A percentile compares a stretch with the other conserved stretches of the same genome.
phyloP scores from a whole-genome alignment of 2,329 filamentous ascomycete genomes.

The Colletotrichum acutatum region DNA sequence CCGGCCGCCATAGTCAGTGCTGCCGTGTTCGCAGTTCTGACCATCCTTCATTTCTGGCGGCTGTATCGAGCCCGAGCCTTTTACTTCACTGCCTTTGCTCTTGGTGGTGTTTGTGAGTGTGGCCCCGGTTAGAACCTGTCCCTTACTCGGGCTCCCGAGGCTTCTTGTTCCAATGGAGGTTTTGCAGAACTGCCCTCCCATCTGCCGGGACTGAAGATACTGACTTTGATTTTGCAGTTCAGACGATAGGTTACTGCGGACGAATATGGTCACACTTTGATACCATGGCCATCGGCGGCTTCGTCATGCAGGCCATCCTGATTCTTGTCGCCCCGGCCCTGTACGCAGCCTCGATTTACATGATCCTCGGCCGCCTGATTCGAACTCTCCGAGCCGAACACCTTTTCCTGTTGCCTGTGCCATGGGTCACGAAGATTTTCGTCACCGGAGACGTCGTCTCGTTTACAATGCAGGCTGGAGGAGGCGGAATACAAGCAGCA shows the following conservation, averaged over 20 bases:
- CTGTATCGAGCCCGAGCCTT: constrained; percentile 2
- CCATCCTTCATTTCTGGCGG: neutral
- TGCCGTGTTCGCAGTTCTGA: constrained; percentile 2
- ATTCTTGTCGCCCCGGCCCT: constrained; percentile 34
- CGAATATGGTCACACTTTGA: constrained; percentile 36
- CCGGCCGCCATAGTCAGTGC: neutral
- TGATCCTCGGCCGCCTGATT: constrained; percentile 44
- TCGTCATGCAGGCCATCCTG: constrained; percentile 37
- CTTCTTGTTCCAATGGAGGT: neutral
- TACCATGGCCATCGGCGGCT: constrained; percentile 25
- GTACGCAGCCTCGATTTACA: constrained; percentile 29
- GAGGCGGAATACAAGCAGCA: constrained; percentile 41
- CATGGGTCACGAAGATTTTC: constrained; percentile 58
- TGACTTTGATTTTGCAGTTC: constrained; percentile 10
- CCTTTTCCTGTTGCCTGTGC: constrained; percentile 26
- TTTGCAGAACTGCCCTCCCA: constrained; percentile 51
- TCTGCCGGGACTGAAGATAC: constrained; percentile 60
- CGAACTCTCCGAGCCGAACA: constrained; percentile 38
- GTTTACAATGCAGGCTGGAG: constrained; percentile 52
- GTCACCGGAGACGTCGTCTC: constrained; percentile 56
- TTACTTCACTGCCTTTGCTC: constrained; percentile 14
- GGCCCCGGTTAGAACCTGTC: neutral
- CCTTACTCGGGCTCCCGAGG: neutral
- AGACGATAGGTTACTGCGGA: constrained; percentile 37
- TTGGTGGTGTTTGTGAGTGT: constrained; percentile 25